Base-by-base conservation (phyloP, 345 rosid genomes). In the Brassica cretica region DNA sequence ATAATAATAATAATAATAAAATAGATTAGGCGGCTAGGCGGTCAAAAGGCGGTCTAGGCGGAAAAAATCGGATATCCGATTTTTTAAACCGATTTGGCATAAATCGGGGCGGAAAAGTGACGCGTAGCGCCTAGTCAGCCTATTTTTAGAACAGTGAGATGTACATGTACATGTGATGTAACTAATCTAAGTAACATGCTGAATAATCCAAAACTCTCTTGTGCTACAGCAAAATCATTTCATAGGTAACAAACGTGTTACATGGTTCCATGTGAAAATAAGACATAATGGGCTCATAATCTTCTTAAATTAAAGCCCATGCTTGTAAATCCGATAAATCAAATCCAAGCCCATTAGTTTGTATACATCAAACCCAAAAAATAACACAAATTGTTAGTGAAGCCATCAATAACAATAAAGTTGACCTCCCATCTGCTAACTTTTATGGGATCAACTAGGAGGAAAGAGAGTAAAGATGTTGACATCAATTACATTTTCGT, bases 341-440 rank as follows among this genome's bases (percentile, higher is more conserved):
- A 59, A 37, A 12, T 46, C 35, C 9, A 61, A 69, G 64, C 75
- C 80, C 75, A 49, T 62, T 63, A 6, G 5, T 63, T 51, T 70
- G 41, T 37, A 37, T 21, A 37, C 8, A 59, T 25, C 39, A 59
- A 41, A 71, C 35, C 33, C 55, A 71, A 10, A 2, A 46, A 2
- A 24, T 14, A 4, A 46, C 51, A 3, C 33, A 19, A 24, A 32
- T 8, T 16, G 21, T 16, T 7, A 1, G 27, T 61, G 19, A 25
- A 41, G 11, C 66, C 15, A 15, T 30, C 59, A 10, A 2, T 18
- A 18, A 7, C 10, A 15, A 11, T 61, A 35, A n/a, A 39, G 4
- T n/a, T 62, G 56, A 46, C 37, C 64, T 18, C 15, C 67, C 49
- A 59, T 16, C 61, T 44, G 2, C 49, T 19, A 11, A 0, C 12